Evolutionary conservation across 768 basidiomycete genomes (phyloP).

Genomic region (Termitomyces sp.): DNA sequence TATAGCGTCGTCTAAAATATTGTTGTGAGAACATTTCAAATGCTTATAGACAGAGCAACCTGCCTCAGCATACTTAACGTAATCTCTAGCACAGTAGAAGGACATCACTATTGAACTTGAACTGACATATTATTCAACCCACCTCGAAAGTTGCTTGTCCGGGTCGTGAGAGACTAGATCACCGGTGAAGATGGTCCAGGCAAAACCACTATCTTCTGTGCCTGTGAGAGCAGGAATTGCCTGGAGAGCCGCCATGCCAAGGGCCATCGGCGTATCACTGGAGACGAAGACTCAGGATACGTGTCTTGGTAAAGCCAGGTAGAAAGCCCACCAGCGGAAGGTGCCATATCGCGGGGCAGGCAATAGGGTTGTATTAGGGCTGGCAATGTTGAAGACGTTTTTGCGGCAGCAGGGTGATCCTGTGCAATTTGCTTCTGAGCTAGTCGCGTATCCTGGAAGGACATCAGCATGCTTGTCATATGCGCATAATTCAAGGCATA

Average conservation of each 20-base stretch:
- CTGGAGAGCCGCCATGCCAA: constrained; percentile 54
- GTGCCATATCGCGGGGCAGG: constrained; percentile 69
- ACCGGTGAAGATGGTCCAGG: constrained; percentile 65
- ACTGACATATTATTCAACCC: constrained; percentile 10
- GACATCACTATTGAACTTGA: neutral
- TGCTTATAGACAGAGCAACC: neutral
- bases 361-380: constrained; percentile 42
- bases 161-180: constrained; percentile 72
- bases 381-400: constrained; percentile 42
- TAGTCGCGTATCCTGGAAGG: constrained; percentile 56
- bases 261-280: constrained; percentile 60
- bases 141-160: constrained; percentile 58
- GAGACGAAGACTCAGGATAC: neutral
- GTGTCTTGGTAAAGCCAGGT: neutral
- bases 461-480: neutral
- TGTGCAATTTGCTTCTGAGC: constrained; percentile 68
- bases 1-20: constrained; percentile 51
- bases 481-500: constrained; percentile 21
- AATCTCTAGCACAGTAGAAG: constrained; percentile 34
- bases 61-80: constrained; percentile 60
- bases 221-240: constrained; percentile 64
- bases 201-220: constrained; percentile 55
- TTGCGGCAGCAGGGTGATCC: constrained; percentile 57
- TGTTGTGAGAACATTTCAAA: neutral
- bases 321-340: constrained; percentile 42